Evolutionary conservation across 352 stramenopile species (phyloP), one percentile per base, ranked within the genome.

Genomic region (Aphanomyces astaci): DNA sequence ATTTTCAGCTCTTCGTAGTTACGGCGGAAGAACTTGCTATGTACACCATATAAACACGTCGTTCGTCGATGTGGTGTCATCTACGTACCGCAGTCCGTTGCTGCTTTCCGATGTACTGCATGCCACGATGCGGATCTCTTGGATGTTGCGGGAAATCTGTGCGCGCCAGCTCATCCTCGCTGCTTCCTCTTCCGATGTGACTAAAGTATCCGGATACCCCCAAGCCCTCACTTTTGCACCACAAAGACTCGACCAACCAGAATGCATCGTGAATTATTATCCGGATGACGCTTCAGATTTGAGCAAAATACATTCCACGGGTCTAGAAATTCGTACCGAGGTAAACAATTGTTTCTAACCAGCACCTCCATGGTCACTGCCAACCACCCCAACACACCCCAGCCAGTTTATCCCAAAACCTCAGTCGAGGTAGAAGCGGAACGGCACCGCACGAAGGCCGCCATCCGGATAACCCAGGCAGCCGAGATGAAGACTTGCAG

Each of bases 1-100:
- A 92, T 92, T 81, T 94, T 94, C 46, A 94, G 81, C 72, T 94
- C 86, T 13, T 64, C 74, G 76, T 94, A 94, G 74, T 94, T 92
- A 73, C 88, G 89, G 70, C 76, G 82, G 77, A 94, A 94, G 64
- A 92, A 94, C 62, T 76, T 83, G 56, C 86, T 94, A 57, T 59
- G 40, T 24, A 40, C n/a, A 2, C 27, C 19, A 64, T 15, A 67
- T 0, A 39, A 19, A 28, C 32, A 70, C n/a, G 19, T 40, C 2
- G 40, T 19, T 31, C 3, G 31, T 5, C 2, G n/a, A 36, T 32
- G 3, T 15, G 32, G 0, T 11, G 31, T n/a, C 32, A 15, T 43
- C 36, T 19, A 80, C 80, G 56, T 71, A 94, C 86, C 86, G 84
- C 33, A 94, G 75, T 30, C 86, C 86, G 39, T 78, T 76, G 75